Percentiles rank a stretch among this genome's conserved stretches.
phyloP scores from a whole-genome alignment of 2,329 filamentous ascomycete genomes.

The Hymenoscyphus repandus region DNA sequence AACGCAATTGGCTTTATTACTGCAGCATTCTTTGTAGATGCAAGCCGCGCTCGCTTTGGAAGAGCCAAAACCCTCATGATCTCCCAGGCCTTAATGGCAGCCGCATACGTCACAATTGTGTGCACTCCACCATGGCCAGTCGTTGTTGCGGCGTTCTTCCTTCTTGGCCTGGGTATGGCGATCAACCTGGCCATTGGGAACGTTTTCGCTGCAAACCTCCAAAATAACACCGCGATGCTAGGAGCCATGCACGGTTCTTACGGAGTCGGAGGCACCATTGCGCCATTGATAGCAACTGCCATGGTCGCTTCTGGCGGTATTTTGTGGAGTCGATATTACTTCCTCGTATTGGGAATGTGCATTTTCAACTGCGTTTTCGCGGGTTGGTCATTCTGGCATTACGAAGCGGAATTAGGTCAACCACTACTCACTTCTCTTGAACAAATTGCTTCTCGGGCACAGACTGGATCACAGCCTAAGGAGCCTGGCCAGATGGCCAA shows the following conservation, averaged over 20 bases:
- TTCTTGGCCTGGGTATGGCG: slow-evolving; percentile 56
- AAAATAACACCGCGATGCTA: slow-evolving; percentile 48
- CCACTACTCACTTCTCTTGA: slow-evolving; percentile 40
- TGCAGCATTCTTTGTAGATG: slow-evolving; percentile 64
- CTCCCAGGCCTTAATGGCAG: slow-evolving; percentile 49
- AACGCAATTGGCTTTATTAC: slow-evolving; percentile 73
- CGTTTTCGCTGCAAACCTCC: slow-evolving; percentile 51
- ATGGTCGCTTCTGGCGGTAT: slow-evolving; percentile 56
- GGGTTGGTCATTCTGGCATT: slow-evolving; percentile 64
- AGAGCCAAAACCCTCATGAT: slow-evolving; percentile 59
- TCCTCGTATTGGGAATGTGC: slow-evolving; percentile 56
- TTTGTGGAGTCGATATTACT: slow-evolving; percentile 68
- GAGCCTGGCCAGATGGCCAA: slow-evolving; percentile 32
- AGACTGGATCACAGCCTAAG: slow-evolving; percentile 14
- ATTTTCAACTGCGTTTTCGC: slow-evolving; percentile 51
- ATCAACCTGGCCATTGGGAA: slow-evolving; percentile 53
- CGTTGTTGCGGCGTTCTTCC: slow-evolving; percentile 63
- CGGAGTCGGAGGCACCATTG: slow-evolving; percentile 57
- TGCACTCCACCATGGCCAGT: slow-evolving; percentile 65
- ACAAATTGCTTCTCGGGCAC: slow-evolving; percentile 32
- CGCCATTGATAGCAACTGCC: slow-evolving; percentile 69
- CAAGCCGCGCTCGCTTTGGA: slow-evolving; percentile 56
- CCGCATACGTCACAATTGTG: slow-evolving; percentile 61
- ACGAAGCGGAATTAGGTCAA: slow-evolving; percentile 52
- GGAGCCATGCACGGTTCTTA: slow-evolving; percentile 64